Evolutionary conservation across 768 basidiomycete genomes (phyloP).

Genomic region (Collybia sordida): DNA sequence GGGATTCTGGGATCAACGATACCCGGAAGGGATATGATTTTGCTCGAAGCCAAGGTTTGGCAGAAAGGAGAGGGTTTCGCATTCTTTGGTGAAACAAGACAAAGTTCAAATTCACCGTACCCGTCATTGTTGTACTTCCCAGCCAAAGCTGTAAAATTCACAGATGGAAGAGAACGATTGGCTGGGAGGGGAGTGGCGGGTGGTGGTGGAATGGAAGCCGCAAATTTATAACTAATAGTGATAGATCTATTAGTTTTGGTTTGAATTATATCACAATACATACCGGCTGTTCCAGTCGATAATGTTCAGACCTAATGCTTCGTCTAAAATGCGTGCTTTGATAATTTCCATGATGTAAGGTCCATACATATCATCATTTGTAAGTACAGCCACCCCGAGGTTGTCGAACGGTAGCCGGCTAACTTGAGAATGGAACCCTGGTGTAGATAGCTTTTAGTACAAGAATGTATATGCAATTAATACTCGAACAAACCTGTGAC

Average conservation of each 20-base stretch:
- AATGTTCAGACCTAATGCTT: slow-evolving; percentile 15
- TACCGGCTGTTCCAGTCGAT: slow-evolving; percentile 27
- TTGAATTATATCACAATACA: not conserved
- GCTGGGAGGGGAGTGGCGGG: slow-evolving; percentile 13
- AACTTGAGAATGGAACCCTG: slow-evolving; percentile 20
- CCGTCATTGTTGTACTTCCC: slow-evolving; percentile 16
- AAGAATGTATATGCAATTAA: not conserved
- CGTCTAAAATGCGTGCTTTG: slow-evolving; percentile 23
- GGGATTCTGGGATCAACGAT: slow-evolving; percentile 17
- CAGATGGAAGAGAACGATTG: slow-evolving; percentile 13
- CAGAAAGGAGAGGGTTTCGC: slow-evolving; percentile 13
- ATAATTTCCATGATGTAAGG: slow-evolving; percentile 14
- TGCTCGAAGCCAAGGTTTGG: slow-evolving; percentile 11
- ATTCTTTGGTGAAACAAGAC: slow-evolving; percentile 11
- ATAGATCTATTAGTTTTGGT: no score
- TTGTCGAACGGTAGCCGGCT: slow-evolving; percentile 21
- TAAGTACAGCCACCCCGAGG: slow-evolving; percentile 27
- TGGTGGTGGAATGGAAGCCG: not conserved
- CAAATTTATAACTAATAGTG: not conserved
- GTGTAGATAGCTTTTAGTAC: not conserved
- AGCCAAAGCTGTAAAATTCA: slow-evolving; percentile 8
- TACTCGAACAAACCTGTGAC: slow-evolving; percentile 2
- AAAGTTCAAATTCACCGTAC: slow-evolving; percentile 19
- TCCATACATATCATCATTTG: slow-evolving; percentile 24
- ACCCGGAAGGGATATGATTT: slow-evolving; percentile 18